Conservation (phyloP, 345 rosid genomes). For the Syzygium oleosum region DNA sequence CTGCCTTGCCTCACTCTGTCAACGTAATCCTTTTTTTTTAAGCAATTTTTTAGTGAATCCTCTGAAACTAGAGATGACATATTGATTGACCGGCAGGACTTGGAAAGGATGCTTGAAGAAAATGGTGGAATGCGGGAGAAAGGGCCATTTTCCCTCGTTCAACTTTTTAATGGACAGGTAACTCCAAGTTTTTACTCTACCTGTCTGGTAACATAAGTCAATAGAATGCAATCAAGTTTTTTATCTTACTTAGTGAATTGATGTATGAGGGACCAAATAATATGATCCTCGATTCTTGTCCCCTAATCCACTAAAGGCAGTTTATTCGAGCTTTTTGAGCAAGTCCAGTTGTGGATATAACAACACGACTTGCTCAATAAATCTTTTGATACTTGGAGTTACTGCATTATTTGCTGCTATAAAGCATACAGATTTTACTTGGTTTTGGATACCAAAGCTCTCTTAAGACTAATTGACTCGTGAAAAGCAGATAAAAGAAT, state of each 20-base stretch:
- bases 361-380: neutral
- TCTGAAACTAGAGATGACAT: neutral
- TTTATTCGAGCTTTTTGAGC: neutral
- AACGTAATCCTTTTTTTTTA: neutral
- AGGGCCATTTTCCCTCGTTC: constrained; percentile 70
- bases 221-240: neutral
- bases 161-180: constrained; percentile 46
- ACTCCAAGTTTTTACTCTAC: neutral
- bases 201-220: neutral
- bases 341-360: neutral
- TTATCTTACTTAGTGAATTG: neutral
- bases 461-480: neutral
- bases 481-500: neutral
- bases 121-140: constrained; percentile 61
- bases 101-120: constrained; percentile 57
- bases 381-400: neutral
- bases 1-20: neutral
- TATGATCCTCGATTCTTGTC: neutral
- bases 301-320: neutral
- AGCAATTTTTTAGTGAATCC: neutral
- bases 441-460: neutral
- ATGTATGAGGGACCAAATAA: neutral
- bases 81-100: constrained; percentile 34
- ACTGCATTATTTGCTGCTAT: neutral
- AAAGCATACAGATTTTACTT: neutral